Base-by-base conservation (phyloP, 257 asterid species). In the Fraxinus anomala region DNA sequence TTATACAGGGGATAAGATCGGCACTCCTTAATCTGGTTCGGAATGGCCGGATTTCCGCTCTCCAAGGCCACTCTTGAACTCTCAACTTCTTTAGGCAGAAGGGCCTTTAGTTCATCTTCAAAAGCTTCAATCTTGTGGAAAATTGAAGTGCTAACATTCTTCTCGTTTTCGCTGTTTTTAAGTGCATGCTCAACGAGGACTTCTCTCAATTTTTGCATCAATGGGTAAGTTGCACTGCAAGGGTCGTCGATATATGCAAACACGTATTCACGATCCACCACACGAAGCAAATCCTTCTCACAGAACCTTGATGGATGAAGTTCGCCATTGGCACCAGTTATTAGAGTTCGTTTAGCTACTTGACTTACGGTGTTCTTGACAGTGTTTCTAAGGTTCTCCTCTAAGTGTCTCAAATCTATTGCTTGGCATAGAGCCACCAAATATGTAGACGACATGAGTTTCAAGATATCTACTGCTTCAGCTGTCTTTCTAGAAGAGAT, bases 201-300 rank as follows among this genome's bases (percentile, higher is more conserved):
- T 34, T 89, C 87, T 73, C 92, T 80, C 68, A 87, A 68, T 68
- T 89, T 89, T 73, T 89, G 89, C 93, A 89, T 85, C 82, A 89
- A 51, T 0, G 93, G 88, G 80, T 89, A 87, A 68, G 73, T 83
- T 19, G 78, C 82, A n/a, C 83, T 75, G 80, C 91, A 89, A 5
- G 88, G 87, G 73, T 89, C 92, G 44, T 89, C 92, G 0, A 79
- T 54, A 76, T 89, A 89, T 0, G 89, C 75, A 42, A 85, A 89
- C 0, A 89, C 89, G 5, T 87, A 75, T 74, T 89, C 92, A 1
- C 84, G 89, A 73, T 89, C 92, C 12, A 89, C 92, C 0, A 85
- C 87, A 0, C 86, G 81, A 71, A 89, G 91, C 51, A 89, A 36
- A 26, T 87, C 89, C 87, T 83, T 80, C 79, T 89, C 92, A 24